Evolutionary conservation across 495 filamentous ascomycete genomes (phyloP).

Genomic region (Aspergillus bertholletiae): DNA sequence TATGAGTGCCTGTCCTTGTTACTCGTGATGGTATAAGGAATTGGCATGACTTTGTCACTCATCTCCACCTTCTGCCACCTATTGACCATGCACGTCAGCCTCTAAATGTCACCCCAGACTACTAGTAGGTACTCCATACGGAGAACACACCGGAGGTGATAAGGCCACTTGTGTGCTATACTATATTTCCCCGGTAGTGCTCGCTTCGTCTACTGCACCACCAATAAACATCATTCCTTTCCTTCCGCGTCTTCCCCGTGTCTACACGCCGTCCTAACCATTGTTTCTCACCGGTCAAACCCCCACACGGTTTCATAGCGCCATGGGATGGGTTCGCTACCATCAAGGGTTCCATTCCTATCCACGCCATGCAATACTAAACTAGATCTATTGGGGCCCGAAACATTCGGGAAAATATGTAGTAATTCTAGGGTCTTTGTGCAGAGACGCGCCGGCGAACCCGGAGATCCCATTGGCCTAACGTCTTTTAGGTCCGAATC

Average conservation of each 20-base stretch:
- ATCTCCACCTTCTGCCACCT: neutral
- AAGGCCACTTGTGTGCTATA: neutral
- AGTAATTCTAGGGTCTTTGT: neutral
- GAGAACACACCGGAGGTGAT: neutral
- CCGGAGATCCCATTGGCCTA: conserved; percentile 23
- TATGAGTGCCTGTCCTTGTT: no score
- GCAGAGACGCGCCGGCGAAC: conserved; percentile 20
- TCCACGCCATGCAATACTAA: neutral
- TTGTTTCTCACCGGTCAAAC: conserved; percentile 23
- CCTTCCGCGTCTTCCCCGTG: neutral
- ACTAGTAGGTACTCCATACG: neutral
- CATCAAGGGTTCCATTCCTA: neutral
- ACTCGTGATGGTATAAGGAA: neutral
- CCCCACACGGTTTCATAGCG: conserved; percentile 21
- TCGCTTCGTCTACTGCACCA: conserved; percentile 3
- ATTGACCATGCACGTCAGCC: neutral
- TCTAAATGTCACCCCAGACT: neutral
- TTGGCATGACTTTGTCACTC: neutral
- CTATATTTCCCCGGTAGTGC: neutral
- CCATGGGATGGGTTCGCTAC: conserved; percentile 17
- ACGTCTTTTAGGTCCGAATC: conserved; percentile 3
- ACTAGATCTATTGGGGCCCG: neutral
- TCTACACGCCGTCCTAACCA: conserved; percentile 16
- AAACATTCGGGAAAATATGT: neutral
- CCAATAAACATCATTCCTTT: neutral